These are phyloP conservation scores for Acanthamoeba triangularis DNA, from an alignment of 208 protist genomes.

Conservation along the genomic window DNA sequence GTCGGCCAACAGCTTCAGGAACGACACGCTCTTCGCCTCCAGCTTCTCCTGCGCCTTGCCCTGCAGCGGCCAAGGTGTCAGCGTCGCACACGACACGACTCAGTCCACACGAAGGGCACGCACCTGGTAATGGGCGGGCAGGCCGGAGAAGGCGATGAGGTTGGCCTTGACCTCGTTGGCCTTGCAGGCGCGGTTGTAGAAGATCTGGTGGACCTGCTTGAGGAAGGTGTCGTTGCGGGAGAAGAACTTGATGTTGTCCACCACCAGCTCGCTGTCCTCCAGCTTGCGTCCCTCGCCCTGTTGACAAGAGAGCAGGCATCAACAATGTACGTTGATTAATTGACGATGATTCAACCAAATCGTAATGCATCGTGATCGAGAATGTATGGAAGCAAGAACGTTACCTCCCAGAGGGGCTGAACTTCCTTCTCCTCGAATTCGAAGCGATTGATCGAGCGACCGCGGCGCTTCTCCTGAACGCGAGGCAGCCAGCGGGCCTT, in stretches of 20 bases:
- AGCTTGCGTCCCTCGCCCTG: conserved; percentile 31
- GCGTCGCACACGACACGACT: not conserved
- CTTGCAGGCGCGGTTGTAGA: conserved; percentile 51
- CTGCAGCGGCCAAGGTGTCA: not conserved
- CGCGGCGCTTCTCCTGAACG: not conserved
- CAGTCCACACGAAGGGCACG: not conserved
- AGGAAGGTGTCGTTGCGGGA: conserved; percentile 29
- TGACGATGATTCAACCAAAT: not conserved
- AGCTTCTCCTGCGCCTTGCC: conserved; percentile 3
- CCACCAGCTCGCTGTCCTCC: conserved; percentile 37
- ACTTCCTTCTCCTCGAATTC: conserved; percentile 47
- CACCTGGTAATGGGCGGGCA: not conserved
- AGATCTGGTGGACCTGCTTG: conserved; percentile 20
- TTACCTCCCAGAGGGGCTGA: not conserved
- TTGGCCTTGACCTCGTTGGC: conserved; percentile 51
- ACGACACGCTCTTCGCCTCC: conserved; percentile 35
- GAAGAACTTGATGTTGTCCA: conserved; percentile 56
- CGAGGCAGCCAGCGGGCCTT: conserved; percentile 11
- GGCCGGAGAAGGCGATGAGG: conserved; percentile 44
- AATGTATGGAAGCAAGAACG: no score
- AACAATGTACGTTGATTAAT: not conserved
- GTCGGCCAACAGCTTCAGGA: conserved; percentile 25
- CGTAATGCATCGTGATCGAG: no score
- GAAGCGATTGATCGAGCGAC: conserved; percentile 1
- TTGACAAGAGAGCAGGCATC: not conserved